Conservation (phyloP, 2,329 filamentous ascomycete genomes). For the Cryphonectria japonica region DNA sequence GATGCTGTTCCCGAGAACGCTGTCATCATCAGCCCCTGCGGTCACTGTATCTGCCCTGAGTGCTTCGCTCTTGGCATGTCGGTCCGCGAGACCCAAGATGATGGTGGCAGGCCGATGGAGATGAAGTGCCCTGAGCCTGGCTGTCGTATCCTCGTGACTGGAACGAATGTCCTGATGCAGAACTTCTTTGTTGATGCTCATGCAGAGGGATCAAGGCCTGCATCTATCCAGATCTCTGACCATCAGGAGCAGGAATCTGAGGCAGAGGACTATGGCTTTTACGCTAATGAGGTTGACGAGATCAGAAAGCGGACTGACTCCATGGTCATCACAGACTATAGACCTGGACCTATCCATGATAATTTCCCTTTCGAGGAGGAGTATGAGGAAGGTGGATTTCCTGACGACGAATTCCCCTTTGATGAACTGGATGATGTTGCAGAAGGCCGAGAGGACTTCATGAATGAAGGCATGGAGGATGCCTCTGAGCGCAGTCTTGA, state of each 20-base stretch:
- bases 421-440: neutral
- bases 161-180: constrained; percentile 15
- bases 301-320: neutral
- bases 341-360: neutral
- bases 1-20: constrained; percentile 27
- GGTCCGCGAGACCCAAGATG: neutral
- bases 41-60: constrained; percentile 36
- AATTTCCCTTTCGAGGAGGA: neutral
- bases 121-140: constrained; percentile 2
- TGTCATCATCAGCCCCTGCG: constrained; percentile 38
- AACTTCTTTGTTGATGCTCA: constrained; percentile 17
- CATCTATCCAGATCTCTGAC: neutral
- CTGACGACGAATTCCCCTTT: neutral
- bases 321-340: neutral
- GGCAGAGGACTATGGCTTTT: neutral
- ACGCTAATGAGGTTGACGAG: neutral
- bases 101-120: neutral
- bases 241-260: neutral
- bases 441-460: too few relatives aligned
- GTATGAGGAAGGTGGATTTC: neutral
- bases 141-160: constrained; percentile 4
- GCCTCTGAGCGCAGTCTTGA: neutral
- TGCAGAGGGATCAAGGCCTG: neutral
- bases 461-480: neutral
- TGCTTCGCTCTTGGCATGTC: constrained; percentile 36